A percentile compares a stretch with the other conserved stretches of the same genome.
phyloP scores from a whole-genome alignment of 768 basidiomycete genomes.

The Suillus americanus region DNA sequence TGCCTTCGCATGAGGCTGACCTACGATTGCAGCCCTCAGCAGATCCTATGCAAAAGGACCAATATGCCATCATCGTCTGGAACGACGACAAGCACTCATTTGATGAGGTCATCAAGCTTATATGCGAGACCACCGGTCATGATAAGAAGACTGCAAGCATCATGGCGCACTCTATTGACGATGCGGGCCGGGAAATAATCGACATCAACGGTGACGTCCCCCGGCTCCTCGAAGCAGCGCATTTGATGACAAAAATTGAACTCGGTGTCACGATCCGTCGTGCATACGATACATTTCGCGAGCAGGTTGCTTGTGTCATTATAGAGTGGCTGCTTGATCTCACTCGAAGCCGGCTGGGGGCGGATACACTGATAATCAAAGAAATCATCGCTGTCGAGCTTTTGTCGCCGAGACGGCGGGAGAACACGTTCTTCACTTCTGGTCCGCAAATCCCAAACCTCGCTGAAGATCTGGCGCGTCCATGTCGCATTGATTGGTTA shows the following conservation, averaged over 20 bases:
- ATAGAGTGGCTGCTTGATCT: slow-evolving; percentile 86
- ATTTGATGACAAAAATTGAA: slow-evolving; percentile 82
- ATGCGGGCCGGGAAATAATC: slow-evolving; percentile 79
- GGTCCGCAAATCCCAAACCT: slow-evolving; percentile 38
- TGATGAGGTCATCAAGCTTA: slow-evolving; percentile 78
- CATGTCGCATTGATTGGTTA: slow-evolving; percentile 69
- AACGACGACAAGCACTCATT: slow-evolving; percentile 97
- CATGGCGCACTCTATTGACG: slow-evolving; percentile 65
- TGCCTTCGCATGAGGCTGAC: slow-evolving; percentile 65
- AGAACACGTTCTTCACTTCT: slow-evolving; percentile 44
- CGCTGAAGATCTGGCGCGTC: slow-evolving; percentile 42
- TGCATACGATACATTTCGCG: slow-evolving; percentile 85
- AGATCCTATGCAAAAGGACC: slow-evolving; percentile 78
- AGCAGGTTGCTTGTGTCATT: slow-evolving; percentile 79
- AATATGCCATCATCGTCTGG: slow-evolving; percentile 85
- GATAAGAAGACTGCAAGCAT: slow-evolving; percentile 56
- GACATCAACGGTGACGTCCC: slow-evolving; percentile 59
- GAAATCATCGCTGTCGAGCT: slow-evolving; percentile 74
- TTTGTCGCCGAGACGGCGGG: slow-evolving; percentile 57
- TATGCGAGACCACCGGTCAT: slow-evolving; percentile 53
- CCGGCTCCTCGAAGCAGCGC: slow-evolving; percentile 73
- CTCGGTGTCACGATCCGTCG: slow-evolving; percentile 87
- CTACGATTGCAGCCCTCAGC: slow-evolving; percentile 72
- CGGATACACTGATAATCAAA: slow-evolving; percentile 64
- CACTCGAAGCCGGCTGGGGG: slow-evolving; percentile 66